Conservation (phyloP, 352 stramenopile genomes). For the Phytophthora capsici region DNA sequence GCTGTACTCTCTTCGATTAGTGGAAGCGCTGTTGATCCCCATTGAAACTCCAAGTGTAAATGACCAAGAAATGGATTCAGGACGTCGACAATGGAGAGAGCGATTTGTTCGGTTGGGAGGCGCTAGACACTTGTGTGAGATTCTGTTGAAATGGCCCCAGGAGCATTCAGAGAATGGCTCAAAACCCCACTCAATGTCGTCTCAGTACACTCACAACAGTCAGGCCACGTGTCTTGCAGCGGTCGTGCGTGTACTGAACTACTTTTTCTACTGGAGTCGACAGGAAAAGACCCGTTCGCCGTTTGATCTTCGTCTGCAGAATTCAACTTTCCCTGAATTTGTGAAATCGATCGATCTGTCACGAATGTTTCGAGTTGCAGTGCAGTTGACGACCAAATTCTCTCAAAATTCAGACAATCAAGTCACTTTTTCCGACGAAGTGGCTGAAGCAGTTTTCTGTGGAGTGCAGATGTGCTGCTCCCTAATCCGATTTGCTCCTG, state of each 20-base stretch:
- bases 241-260: constrained; percentile 51
- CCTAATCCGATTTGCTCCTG: constrained; percentile 26
- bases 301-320: constrained; percentile 45
- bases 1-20: constrained; percentile 68
- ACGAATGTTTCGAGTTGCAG: constrained; percentile 16
- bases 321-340: constrained; percentile 44
- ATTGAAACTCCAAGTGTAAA: constrained; percentile 10
- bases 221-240: constrained; percentile 56
- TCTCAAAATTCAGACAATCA: constrained; percentile 8
- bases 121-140: constrained; percentile 48
- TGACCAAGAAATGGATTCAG: constrained; percentile 38
- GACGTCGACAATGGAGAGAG: constrained; percentile 77
- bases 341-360: constrained; percentile 34
- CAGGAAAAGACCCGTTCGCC: constrained; percentile 9
- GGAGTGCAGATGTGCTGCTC: constrained; percentile 36
- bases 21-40: constrained; percentile 74
- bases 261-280: constrained; percentile 46
- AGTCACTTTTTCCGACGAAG: constrained; percentile 30
- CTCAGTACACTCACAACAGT: constrained; percentile 48
- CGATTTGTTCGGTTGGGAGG: constrained; percentile 78
- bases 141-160: constrained; percentile 37
- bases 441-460: constrained; percentile 27
- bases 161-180: not conserved
- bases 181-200: constrained; percentile 7
- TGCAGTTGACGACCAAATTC: constrained; percentile 13